Conservation (phyloP, 352 stramenopile genomes). For the Phytophthora cajani region DNA sequence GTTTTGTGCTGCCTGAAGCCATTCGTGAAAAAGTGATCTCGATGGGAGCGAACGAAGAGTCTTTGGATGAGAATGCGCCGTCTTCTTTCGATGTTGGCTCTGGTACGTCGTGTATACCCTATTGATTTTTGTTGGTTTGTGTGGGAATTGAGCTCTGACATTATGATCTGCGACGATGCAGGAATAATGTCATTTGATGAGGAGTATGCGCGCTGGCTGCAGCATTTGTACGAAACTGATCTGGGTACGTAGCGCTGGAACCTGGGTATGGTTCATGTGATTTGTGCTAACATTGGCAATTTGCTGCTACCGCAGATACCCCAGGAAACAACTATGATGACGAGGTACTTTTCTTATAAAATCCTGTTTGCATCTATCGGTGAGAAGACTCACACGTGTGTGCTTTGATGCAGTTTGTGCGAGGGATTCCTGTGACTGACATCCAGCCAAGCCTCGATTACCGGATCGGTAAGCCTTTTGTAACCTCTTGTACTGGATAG, state of each 20-base stretch:
- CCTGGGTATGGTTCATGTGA: slow-evolving; percentile 1
- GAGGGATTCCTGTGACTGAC: slow-evolving; percentile 37
- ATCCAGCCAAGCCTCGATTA: slow-evolving; percentile 44
- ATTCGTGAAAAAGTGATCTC: slow-evolving; percentile 68
- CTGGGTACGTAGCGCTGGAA: slow-evolving; percentile 53
- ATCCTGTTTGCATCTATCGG: neutral
- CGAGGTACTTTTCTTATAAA: slow-evolving; percentile 32
- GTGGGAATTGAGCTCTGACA: slow-evolving; percentile 5
- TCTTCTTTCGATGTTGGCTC: slow-evolving; percentile 69
- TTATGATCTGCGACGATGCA: slow-evolving; percentile 1
- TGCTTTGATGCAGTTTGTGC: slow-evolving; percentile 33
- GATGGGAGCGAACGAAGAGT: slow-evolving; percentile 78
- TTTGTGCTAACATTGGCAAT: neutral
- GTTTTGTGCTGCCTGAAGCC: slow-evolving; percentile 68
- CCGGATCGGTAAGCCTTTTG: slow-evolving; percentile 39
- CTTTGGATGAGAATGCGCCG: slow-evolving; percentile 66
- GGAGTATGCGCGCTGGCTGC: slow-evolving; percentile 88
- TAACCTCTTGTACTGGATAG: neutral
- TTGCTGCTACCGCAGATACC: slow-evolving; percentile 30
- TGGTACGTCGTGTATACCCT: slow-evolving; percentile 26
- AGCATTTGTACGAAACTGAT: slow-evolving; percentile 88
- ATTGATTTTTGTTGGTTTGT: neutral
- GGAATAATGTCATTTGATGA: slow-evolving; percentile 80
- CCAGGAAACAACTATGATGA: slow-evolving; percentile 59
- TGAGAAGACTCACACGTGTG: neutral